phyloP scores from a whole-genome alignment of 352 stramenopile genomes.

The Pythium rishiriense region DNA sequence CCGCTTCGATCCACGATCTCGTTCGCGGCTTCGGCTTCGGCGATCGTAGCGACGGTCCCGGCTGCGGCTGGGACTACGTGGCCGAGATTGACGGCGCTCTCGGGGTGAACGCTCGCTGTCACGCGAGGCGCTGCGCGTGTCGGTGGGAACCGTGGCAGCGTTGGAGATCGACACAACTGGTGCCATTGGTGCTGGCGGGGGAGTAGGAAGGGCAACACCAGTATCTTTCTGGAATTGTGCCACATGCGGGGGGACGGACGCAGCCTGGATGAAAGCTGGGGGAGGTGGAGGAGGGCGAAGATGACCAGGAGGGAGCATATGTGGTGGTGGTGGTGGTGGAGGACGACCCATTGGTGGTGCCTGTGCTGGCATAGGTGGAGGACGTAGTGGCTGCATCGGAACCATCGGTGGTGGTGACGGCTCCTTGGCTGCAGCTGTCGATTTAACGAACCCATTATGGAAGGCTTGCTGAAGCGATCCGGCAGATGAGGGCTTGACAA shows the following conservation, averaged over 20 bases:
- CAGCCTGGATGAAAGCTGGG: background rate
- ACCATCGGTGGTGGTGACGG: background rate
- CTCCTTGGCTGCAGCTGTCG: background rate
- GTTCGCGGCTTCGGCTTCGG: conserved; percentile 17
- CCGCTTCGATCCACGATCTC: conserved; percentile 18
- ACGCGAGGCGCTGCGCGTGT: background rate
- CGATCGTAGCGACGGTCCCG: background rate
- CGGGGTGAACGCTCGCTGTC: background rate
- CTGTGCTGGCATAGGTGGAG: background rate
- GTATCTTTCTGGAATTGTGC: background rate
- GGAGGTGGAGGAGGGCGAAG: conserved; percentile 3
- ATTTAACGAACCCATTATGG: conserved; percentile 30
- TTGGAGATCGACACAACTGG: background rate
- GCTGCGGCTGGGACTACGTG: conserved; percentile 3
- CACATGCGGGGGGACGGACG: conserved; percentile 4
- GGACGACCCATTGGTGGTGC: background rate
- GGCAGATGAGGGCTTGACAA: conserved; percentile 15
- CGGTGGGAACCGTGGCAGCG: background rate
- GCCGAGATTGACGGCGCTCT: background rate
- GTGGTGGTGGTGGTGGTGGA: background rate
- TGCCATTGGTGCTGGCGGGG: background rate
- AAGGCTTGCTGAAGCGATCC: conserved; percentile 10
- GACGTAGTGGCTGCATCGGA: background rate
- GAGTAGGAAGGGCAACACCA: background rate
- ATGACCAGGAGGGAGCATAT: background rate